phyloP scores from a whole-genome alignment of 2,329 filamentous ascomycete genomes.

The Colletotrichum camelliae region DNA sequence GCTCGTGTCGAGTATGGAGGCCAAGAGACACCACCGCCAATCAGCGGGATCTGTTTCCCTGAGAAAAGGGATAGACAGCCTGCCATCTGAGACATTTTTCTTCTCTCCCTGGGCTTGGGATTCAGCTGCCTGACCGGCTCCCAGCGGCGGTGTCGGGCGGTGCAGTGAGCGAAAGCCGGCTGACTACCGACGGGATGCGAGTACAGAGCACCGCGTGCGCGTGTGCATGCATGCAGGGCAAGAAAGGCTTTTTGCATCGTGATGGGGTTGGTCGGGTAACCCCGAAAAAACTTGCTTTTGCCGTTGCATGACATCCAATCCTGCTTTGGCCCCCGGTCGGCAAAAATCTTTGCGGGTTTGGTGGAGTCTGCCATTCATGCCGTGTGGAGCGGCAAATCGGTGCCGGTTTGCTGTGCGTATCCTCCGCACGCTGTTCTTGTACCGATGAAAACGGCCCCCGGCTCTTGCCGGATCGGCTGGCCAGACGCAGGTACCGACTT shows the following conservation, averaged over 20 bases:
- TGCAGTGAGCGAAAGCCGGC: background rate
- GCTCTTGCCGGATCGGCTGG: background rate
- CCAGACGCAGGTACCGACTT: background rate
- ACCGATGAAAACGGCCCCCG: background rate
- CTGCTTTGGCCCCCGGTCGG: background rate
- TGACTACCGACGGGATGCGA: background rate
- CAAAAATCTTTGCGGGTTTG: background rate
- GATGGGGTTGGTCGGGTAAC: background rate
- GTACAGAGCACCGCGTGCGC: background rate
- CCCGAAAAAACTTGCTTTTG: background rate
- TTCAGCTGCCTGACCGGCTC: background rate
- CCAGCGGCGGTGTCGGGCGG: background rate
- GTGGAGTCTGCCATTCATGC: background rate
- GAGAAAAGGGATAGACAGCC: background rate
- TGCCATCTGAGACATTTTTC: background rate
- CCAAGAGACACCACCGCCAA: background rate
- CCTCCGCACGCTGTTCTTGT: rapidly evolving
- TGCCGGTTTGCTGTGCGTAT: background rate
- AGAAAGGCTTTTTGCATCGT: background rate
- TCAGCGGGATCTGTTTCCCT: too few relatives aligned
- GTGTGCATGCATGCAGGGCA: background rate
- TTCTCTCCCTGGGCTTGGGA: background rate
- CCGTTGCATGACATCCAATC: background rate
- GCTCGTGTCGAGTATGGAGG: background rate
- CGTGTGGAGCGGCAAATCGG: background rate